Evolutionary conservation across 2,329 filamentous ascomycete species (phyloP), one percentile per base, ranked within the genome.

Genomic region (Volutella citrinella): DNA sequence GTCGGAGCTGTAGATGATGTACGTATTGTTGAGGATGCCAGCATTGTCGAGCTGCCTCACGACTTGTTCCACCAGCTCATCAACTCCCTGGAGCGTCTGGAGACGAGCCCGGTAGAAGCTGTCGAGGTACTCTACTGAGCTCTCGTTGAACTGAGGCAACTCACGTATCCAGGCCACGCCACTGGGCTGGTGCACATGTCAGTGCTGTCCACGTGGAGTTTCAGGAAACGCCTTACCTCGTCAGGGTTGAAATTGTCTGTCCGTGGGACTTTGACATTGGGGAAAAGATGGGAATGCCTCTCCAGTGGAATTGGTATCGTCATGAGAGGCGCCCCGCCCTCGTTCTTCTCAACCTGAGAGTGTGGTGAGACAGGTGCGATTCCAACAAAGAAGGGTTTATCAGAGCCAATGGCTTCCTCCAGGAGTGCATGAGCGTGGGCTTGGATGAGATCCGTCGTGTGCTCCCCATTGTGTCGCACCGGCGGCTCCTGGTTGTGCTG

Each of bases 341-440:
- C 41, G 4, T 31, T 19, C 4, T 43, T 36, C 4, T 43, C 38
- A 4, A 72, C 62, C 40, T 80, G 78, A 15, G 72, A 71, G 47
- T 88, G 84, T 1, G 84, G 83, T 0, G 77, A 82, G 6, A 82
- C 70, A 0, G 83, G 84, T 0, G 82, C 77, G 8, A 84, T 66
- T 0, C 70, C 72, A 5, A 88, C 54, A 51, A 87, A 87, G 59
- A 86, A 87, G 0, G 84, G 84, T 12, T 70, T 65, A 0, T 66
- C 57, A 0, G 66, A 61, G 0, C 60, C 54, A 4, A 80, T 62
- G 0, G 76, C 83, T 31, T 84, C 74, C 4, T 79, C 69, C 0
- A 88, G 58, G 27, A 86, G 77, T 0, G 69, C 76, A 7, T 74
- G 63, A 0, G 80, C 73, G 42, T 81, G 78, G 5, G 72, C 51